A percentile compares a stretch with the other conserved stretches of the same genome.
Conservation (phyloP, 1,284 basidiomycete species). For the Cronartium quercuum region DNA sequence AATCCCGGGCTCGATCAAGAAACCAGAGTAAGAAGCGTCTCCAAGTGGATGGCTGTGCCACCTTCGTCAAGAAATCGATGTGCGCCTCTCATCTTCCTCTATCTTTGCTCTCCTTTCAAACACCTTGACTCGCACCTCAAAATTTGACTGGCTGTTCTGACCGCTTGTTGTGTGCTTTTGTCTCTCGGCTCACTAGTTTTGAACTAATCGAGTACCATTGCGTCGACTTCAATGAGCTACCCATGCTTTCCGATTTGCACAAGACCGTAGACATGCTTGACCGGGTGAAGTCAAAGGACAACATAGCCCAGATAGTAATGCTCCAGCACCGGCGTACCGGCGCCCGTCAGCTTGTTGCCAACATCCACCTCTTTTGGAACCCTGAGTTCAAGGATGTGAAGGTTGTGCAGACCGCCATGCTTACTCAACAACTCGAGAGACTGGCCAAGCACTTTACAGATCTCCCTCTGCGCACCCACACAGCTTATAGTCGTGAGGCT, state of each 20-base stretch:
- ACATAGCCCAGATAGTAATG: slow-evolving; percentile 81
- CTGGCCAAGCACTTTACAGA: slow-evolving; percentile 75
- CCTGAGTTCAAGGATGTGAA: slow-evolving; percentile 92
- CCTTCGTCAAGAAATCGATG: slow-evolving; percentile 86
- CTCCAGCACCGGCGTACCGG: slow-evolving; percentile 83
- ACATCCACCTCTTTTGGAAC: slow-evolving; percentile 92
- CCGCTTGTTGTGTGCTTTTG: background rate
- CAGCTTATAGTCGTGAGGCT: slow-evolving; percentile 46
- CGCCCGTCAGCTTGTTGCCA: slow-evolving; percentile 78
- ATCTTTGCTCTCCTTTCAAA: slow-evolving; percentile 11
- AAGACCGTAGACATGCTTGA: slow-evolving; percentile 99
- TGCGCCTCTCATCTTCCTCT: slow-evolving; percentile 49
- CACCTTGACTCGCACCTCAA: too few relatives aligned
- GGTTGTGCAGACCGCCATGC: slow-evolving; percentile 84
- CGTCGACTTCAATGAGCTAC: slow-evolving; percentile 88
- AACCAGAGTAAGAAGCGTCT: slow-evolving; percentile 82
- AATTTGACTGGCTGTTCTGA: too few relatives aligned
- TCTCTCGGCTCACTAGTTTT: slow-evolving; percentile 57
- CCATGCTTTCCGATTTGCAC: slow-evolving; percentile 91
- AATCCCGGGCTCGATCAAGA: slow-evolving; percentile 84
- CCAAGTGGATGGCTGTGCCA: slow-evolving; percentile 92
- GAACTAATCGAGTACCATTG: slow-evolving; percentile 87
- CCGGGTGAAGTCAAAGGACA: slow-evolving; percentile 89
- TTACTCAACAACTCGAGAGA: slow-evolving; percentile 90
- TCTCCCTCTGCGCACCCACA: slow-evolving; percentile 62